Conservation (phyloP, 1,139 yeast genomes). For the Suhomyces yuchorum region DNA sequence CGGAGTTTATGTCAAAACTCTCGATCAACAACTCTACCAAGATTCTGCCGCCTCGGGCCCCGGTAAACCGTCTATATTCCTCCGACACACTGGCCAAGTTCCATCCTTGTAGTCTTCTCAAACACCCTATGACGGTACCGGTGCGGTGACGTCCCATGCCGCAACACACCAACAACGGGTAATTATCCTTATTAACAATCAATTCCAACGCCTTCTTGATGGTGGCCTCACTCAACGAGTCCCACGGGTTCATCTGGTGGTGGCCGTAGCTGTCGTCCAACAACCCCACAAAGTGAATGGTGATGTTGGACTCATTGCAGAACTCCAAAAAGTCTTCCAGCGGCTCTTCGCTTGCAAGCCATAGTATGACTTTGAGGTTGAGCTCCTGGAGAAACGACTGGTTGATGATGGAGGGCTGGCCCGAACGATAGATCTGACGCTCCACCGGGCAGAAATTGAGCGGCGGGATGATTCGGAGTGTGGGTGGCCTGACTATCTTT, state of each 20-base stretch:
- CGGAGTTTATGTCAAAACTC: constrained; percentile 65
- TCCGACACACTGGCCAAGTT: constrained; percentile 90
- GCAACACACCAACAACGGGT: constrained; percentile 88
- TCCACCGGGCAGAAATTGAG: constrained; percentile 95
- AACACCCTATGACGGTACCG: constrained; percentile 93
- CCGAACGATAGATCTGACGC: constrained; percentile 78
- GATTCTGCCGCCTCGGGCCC: constrained; percentile 88
- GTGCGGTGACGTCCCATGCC: constrained; percentile 98
- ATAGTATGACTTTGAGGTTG: constrained; percentile 75
- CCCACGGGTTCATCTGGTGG: constrained; percentile 74
- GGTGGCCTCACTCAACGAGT: constrained; percentile 84
- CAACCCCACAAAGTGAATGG: constrained; percentile 64
- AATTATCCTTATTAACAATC: constrained; percentile 68
- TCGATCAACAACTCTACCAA: constrained; percentile 89
- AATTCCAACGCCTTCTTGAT: constrained; percentile 78
- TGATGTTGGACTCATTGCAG: constrained; percentile 70
- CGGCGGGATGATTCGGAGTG: constrained; percentile 82
- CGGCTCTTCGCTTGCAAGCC: constrained; percentile 97
- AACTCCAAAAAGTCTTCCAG: constrained; percentile 83
- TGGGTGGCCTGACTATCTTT: constrained; percentile 45
- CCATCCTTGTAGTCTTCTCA: constrained; percentile 92
- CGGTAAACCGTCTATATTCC: constrained; percentile 91
- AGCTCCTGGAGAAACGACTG: constrained; percentile 80
- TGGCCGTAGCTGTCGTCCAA: constrained; percentile 49
- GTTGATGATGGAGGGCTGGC: constrained; percentile 95